Evolutionary conservation across 768 basidiomycete species (phyloP), one percentile per base, ranked within the genome.

Genomic region (Leccinellum rugosiceps): DNA sequence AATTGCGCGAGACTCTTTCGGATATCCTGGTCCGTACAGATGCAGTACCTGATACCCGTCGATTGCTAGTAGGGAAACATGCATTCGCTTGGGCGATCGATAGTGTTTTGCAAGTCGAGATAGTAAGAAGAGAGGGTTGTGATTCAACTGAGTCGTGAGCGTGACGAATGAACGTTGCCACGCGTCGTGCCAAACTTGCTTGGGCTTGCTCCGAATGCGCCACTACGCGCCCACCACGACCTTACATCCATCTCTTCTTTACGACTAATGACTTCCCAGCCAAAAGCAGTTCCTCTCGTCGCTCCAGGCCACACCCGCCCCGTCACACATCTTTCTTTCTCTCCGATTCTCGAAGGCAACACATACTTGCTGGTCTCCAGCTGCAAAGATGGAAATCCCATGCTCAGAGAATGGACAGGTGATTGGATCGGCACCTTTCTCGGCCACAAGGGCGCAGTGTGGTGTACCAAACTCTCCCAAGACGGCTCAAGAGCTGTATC

Each of bases 341-440:
- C 94, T 23, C 77, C 85, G 14, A 81, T 91, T 62, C 84, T 92
- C 69, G 82, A 92, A 23, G 95, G 98, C 74, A 83, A 84, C 61
- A 84, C 86, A 45, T 98, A 88, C 74, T 78, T 98, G 61, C 82
- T 99, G 61, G 89, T 98, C 68, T 98, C 95, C 56, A 90, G 91
- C 65, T 98, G 97, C 80, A 99, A 98, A 76, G 97, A 98, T 80
- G 97, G 97, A 32, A 98, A 94, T 66, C 95, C 94, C 46, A 95
- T 96, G 92, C 77, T 97, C 63, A 85, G 94, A 68, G 90, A 94
- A 68, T 96, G 95, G 95, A 91, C 92, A 55, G 96, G 96, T 32
- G 97, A 99, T 74, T 99, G 97, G 97, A 91, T 97, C 70, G 97
- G 97, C 35, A 92, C 90, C 17, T 92, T 91, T 72, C 79, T 92